These are phyloP conservation scores for Thelephora ganbajun DNA, from an alignment of 768 basidiomycete genomes.

Conservation along the genomic window DNA sequence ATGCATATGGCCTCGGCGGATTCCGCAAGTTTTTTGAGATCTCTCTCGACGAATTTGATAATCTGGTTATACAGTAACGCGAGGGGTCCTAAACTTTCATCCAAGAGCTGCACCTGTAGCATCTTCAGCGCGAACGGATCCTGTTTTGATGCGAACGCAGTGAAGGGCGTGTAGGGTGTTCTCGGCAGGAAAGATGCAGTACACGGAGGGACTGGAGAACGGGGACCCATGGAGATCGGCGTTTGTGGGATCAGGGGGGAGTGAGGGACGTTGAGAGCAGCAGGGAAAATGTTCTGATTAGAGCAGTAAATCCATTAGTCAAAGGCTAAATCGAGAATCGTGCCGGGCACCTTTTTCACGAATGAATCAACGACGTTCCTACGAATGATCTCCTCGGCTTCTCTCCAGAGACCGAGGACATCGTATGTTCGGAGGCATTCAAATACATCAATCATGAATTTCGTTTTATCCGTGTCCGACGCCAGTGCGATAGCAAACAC, in stretches of 20 bases:
- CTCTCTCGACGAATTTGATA: conserved; percentile 66
- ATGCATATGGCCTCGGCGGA: conserved; percentile 54
- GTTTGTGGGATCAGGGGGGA: conserved; percentile 72
- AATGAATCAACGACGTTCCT: conserved; percentile 61
- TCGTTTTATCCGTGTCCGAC: conserved; percentile 50
- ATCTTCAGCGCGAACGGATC: conserved; percentile 23
- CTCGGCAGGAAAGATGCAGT: conserved; percentile 39
- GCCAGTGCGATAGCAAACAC: conserved; percentile 54
- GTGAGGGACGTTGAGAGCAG: conserved; percentile 50
- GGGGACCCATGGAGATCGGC: conserved; percentile 33
- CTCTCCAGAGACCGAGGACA: conserved; percentile 63
- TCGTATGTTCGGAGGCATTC: conserved; percentile 78
- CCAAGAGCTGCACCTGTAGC: conserved; percentile 37
- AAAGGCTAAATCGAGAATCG: background rate
- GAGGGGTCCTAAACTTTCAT: conserved; percentile 53
- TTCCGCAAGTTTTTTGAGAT: conserved; percentile 63
- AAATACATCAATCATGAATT: conserved; percentile 48
- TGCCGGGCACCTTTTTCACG: conserved; percentile 52
- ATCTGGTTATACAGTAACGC: conserved; percentile 71
- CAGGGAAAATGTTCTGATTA: conserved; percentile 57
- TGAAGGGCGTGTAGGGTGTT: conserved; percentile 40
- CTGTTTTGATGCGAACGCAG: conserved; percentile 29
- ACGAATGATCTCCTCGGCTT: conserved; percentile 80
- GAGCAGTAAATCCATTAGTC: background rate
- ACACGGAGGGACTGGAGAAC: conserved; percentile 15